phyloP scores from a whole-genome alignment of 768 basidiomycete species.

The Boletus sensibilis region DNA sequence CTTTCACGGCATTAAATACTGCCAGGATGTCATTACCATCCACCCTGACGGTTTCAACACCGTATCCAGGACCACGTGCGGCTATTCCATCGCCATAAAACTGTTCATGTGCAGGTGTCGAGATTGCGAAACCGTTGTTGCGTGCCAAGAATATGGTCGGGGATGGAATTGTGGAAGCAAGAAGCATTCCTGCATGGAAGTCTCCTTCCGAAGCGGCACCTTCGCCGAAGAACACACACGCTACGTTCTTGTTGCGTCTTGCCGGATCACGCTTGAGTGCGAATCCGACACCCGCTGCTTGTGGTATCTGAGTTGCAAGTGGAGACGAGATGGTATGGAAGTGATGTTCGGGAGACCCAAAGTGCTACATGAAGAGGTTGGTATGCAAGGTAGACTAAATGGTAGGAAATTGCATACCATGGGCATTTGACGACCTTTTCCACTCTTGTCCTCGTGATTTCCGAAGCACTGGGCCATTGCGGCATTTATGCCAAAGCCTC shows the following conservation, averaged over 20 bases:
- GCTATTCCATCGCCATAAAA: slow-evolving; percentile 93
- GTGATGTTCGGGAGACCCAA: slow-evolving; percentile 79
- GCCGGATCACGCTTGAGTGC: slow-evolving; percentile 77
- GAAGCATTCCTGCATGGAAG: slow-evolving; percentile 87
- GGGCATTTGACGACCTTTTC: slow-evolving; percentile 92
- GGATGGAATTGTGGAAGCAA: slow-evolving; percentile 73
- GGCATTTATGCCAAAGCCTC: slow-evolving; percentile 75
- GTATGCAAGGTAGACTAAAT: not conserved
- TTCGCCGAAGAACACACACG: slow-evolving; percentile 91
- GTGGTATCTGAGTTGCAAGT: slow-evolving; percentile 91
- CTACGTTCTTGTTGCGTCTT: slow-evolving; percentile 68
- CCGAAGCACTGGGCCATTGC: slow-evolving; percentile 93
- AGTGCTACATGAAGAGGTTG: slow-evolving; percentile 56
- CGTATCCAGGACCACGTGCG: slow-evolving; percentile 85
- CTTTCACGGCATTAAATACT: slow-evolving; percentile 69
- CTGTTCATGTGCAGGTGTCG: slow-evolving; percentile 86
- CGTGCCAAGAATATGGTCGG: slow-evolving; percentile 74
- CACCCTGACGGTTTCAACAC: slow-evolving; percentile 86
- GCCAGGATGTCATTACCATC: slow-evolving; percentile 94
- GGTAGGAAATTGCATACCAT: slow-evolving; percentile 51
- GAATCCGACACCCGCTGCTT: slow-evolving; percentile 91
- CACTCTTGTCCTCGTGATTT: slow-evolving; percentile 72
- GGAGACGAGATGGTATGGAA: slow-evolving; percentile 95
- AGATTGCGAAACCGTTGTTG: slow-evolving; percentile 94
- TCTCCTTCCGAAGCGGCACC: slow-evolving; percentile 94